Base-by-base conservation (phyloP, 2,329 filamentous ascomycete genomes). In the Catunica adiposa region DNA sequence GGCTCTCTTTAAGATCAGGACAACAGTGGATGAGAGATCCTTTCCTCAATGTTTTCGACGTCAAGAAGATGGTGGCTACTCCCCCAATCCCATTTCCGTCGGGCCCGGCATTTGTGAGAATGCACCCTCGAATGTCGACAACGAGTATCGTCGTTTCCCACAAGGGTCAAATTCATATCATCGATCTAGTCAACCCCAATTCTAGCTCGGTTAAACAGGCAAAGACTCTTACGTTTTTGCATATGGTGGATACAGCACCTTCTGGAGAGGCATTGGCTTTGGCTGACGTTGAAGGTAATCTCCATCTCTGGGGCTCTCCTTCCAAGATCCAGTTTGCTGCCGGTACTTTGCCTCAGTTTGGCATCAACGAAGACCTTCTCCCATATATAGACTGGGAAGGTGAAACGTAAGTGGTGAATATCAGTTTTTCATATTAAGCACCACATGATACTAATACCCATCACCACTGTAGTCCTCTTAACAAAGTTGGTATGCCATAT, bases 111-210 rank as follows among this genome's bases (percentile, higher is more conserved):
- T 94, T 89, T 70, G 89, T 96, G 44, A 83, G 92, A 58, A 92
- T 98, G 85, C 92, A 98, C 66, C 92, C 94, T 1, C 84, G 89
- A 63, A 86, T 98, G 78, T 84, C 89, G 20, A 96, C 92, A 0
- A 97, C 94, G 0, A 90, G 87, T 63, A 89, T 98, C 59, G 87
- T 98, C 52, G 83, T 89, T 26, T 95, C 90, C 2, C 88, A 94
- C 64, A 85, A 81, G 46, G 92, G 94, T 1, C 89, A 96, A 67
- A 85, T 98, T 67, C 90, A 98, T 66, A 84, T 97, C 14, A 88
- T 97, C 53, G 92, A 98, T 67, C 77, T 98, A 3, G 88, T 94
- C 80, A 95, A 95, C 60, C 86, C 88, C 0, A 89, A 94, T 64
- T 83, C 86, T 20, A 88, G 87, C 64, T 89, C 85, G 62, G 80